Evolutionary conservation across 1,284 basidiomycete genomes (phyloP).

Genomic region (Nidula niveotomentosa): DNA sequence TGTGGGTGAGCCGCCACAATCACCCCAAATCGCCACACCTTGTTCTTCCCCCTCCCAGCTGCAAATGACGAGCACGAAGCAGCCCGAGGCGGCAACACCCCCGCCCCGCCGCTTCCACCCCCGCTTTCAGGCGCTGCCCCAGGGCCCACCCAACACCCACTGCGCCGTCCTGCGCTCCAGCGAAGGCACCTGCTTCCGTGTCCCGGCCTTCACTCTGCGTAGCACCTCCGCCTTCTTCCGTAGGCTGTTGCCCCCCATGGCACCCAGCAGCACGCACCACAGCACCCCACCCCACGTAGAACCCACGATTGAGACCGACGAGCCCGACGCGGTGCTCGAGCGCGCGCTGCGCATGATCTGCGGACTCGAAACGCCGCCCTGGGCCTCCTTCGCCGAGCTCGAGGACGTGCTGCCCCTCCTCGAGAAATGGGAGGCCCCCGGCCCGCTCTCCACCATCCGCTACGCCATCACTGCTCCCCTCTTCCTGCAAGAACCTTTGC

Average conservation of each 20-base stretch:
- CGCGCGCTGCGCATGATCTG: conserved; percentile 36
- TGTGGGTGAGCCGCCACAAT: no score
- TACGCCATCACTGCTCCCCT: conserved; percentile 30
- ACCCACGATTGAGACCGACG: not conserved
- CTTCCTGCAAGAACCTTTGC: conserved; percentile 33
- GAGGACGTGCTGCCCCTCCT: conserved; percentile 32
- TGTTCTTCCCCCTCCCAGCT: no score
- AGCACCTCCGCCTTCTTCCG: conserved; percentile 37
- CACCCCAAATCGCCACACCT: no score
- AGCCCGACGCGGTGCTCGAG: conserved; percentile 22
- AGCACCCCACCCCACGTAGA: conserved; percentile 3
- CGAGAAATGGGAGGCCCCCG: conserved; percentile 36
- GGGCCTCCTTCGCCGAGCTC: conserved; percentile 32
- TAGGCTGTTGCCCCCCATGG: conserved; percentile 14
- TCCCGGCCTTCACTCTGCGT: conserved; percentile 34
- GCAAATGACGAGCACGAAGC: no score
- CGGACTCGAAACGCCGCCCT: conserved; percentile 30
- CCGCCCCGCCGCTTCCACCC: conserved; percentile 17
- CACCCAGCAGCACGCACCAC: conserved; percentile 8
- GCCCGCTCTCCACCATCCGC: conserved; percentile 37
- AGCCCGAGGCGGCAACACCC: no score
- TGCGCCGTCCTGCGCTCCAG: conserved; percentile 33
- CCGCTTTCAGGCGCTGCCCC: conserved; percentile 26
- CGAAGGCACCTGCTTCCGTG: conserved; percentile 35
- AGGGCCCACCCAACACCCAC: no score